Percentiles rank a stretch among this genome's conserved stretches.
Evolutionary conservation across 805 yeast species (phyloP).

Genomic region (Wickerhamiella occidentalis): DNA sequence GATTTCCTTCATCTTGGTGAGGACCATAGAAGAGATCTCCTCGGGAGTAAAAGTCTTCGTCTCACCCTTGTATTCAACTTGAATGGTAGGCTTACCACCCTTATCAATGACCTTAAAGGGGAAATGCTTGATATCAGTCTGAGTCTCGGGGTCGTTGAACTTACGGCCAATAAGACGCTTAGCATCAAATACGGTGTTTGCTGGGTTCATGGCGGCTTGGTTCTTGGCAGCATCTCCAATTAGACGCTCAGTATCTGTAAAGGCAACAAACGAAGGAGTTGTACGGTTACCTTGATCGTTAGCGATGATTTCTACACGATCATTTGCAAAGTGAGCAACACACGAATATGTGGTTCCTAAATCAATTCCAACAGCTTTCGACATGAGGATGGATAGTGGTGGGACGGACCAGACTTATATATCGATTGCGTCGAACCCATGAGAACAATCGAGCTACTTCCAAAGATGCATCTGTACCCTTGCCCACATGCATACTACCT

Average conservation of each 20-base stretch:
- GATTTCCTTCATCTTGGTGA: slow-evolving; percentile 83
- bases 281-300: slow-evolving; percentile 98
- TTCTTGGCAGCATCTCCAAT: slow-evolving; percentile 98
- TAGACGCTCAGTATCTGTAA: slow-evolving; percentile 88
- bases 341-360: slow-evolving; percentile 92
- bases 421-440: background rate
- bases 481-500: background rate
- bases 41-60: slow-evolving; percentile 80
- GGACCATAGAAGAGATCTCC: slow-evolving; percentile 87
- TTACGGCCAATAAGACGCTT: slow-evolving; percentile 87
- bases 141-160: slow-evolving; percentile 67
- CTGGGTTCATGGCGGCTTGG: slow-evolving; percentile 95
- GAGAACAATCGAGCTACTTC: slow-evolving; percentile 1
- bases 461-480: background rate
- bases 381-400: slow-evolving; percentile 33
- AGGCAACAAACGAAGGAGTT: slow-evolving; percentile 93
- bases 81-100: slow-evolving; percentile 75
- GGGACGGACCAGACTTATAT: background rate
- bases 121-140: slow-evolving; percentile 70
- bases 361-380: slow-evolving; percentile 14
- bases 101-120: slow-evolving; percentile 72
- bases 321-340: slow-evolving; percentile 79
- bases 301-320: slow-evolving; percentile 88
- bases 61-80: slow-evolving; percentile 84
- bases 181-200: slow-evolving; percentile 88